These are phyloP conservation scores for Salvia splendens DNA, from an alignment of 257 asterid species.

Conservation along the genomic window DNA sequence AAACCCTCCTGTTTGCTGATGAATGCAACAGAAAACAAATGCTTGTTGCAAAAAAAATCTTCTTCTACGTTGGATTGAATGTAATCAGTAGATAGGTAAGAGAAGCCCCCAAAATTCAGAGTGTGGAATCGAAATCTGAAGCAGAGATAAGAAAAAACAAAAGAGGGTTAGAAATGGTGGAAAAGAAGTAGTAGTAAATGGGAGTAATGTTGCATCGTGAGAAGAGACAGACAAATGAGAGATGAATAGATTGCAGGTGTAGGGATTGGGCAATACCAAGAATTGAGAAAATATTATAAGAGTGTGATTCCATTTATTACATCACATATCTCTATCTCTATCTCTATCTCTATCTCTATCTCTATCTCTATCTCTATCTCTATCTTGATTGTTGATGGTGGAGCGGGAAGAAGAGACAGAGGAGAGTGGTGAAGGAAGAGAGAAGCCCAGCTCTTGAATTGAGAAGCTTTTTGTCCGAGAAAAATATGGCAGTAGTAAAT, in stretches of 20 bases:
- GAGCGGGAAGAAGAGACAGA: conserved; percentile 33
- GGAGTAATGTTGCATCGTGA: conserved; percentile 31
- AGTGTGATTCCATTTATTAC: conserved; percentile 17
- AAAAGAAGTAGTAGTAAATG: conserved; percentile 18
- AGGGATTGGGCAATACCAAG: conserved; percentile 27
- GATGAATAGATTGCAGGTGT: conserved; percentile 29
- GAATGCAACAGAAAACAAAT: background rate
- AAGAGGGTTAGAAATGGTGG: conserved; percentile 10
- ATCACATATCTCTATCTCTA: background rate
- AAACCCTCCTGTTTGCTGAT: background rate
- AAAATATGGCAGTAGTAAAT: conserved; percentile 1
- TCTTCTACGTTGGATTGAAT: background rate
- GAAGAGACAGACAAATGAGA: conserved; percentile 30
- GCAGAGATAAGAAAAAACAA: conserved; percentile 27
- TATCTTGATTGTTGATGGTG: conserved; percentile 23
- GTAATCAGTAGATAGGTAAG: background rate
- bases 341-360: conserved; percentile 1
- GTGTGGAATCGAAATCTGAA: conserved; percentile 14
- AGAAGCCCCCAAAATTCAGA: background rate
- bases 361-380: background rate
- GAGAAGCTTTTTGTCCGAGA: conserved; percentile 21
- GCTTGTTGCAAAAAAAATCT: conserved; percentile 1
- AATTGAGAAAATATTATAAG: conserved; percentile 26
- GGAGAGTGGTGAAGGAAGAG: conserved; percentile 34
- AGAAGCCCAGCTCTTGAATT: conserved; percentile 29